Percentiles rank a stretch among this genome's conserved stretches.
phyloP scores from a whole-genome alignment of 2,329 filamentous ascomycete species.

The Claviceps purpurea region DNA sequence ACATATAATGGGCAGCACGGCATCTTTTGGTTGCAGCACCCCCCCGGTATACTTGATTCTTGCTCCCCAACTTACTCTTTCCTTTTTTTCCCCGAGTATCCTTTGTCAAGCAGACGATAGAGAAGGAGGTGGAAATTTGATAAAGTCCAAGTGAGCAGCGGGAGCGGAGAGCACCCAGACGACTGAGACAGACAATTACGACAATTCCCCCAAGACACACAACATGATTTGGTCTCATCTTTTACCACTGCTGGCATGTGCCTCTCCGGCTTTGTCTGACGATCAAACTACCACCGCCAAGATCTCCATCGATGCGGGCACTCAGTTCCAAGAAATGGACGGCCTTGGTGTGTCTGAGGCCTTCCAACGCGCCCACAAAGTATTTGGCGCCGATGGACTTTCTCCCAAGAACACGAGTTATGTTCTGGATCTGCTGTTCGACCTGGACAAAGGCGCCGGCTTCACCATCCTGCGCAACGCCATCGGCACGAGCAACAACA shows the following conservation, averaged over 20 bases:
- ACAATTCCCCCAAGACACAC: neutral
- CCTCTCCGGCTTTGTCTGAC: neutral
- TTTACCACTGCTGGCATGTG: neutral
- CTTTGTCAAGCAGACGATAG: too few relatives aligned
- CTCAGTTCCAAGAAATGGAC: neutral
- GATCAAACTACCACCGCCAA: neutral
- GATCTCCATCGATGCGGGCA: neutral
- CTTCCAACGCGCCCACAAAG: neutral
- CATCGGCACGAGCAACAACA: neutral
- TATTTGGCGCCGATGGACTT: neutral
- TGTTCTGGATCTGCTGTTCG: neutral
- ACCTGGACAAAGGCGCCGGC: neutral
- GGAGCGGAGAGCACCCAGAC: too few relatives aligned
- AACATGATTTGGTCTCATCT: neutral
- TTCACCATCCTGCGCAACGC: conserved; percentile 1
- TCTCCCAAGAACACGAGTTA: neutral
- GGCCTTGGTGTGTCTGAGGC: neutral
- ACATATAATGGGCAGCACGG: neutral
- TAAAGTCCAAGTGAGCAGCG: too few relatives aligned
- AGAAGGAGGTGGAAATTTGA: neutral
- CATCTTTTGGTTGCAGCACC: too few relatives aligned
- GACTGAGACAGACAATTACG: neutral
- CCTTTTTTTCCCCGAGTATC: too few relatives aligned
- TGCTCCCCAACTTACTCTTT: too few relatives aligned
- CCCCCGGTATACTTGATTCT: too few relatives aligned